Evolutionary conservation across 768 basidiomycete genomes (phyloP).

Genomic region (Agaricus blazei): DNA sequence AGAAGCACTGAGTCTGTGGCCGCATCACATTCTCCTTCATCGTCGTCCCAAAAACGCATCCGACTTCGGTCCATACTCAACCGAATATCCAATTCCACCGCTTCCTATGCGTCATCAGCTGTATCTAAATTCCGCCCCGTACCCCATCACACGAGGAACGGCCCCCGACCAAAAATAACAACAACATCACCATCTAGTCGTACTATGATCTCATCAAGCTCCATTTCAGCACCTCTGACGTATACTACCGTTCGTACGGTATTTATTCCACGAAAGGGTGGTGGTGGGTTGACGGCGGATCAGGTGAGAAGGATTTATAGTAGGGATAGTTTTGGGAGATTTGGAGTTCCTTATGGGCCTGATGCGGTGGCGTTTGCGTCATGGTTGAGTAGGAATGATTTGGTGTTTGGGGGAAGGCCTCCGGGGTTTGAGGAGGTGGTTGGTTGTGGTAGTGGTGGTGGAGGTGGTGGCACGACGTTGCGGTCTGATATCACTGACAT

Average conservation of each 20-base stretch:
- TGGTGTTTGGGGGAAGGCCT: constrained; percentile 28
- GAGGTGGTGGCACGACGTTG: too few relatives aligned
- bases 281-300: constrained; percentile 51
- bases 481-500: too few relatives aligned
- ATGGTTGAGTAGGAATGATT: constrained; percentile 31
- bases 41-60: constrained; percentile 27
- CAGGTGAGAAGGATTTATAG: constrained; percentile 67
- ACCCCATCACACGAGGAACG: constrained; percentile 37
- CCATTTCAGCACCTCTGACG: constrained; percentile 71
- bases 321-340: constrained; percentile 58
- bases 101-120: constrained; percentile 30
- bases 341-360: constrained; percentile 72
- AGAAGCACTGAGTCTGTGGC: neutral
- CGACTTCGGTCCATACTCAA: constrained; percentile 44
- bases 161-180: constrained; percentile 30
- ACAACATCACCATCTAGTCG: constrained; percentile 37
- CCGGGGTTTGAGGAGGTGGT: constrained; percentile 46
- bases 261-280: constrained; percentile 56
- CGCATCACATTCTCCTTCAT: neutral
- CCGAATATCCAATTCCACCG: constrained; percentile 26
- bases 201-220: constrained; percentile 60
- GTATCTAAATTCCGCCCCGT: constrained; percentile 37
- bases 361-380: constrained; percentile 66
- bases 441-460: constrained; percentile 5
- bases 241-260: constrained; percentile 70